Base-by-base conservation (phyloP, 2,329 filamentous ascomycete species). In the Fusarium papillatum region DNA sequence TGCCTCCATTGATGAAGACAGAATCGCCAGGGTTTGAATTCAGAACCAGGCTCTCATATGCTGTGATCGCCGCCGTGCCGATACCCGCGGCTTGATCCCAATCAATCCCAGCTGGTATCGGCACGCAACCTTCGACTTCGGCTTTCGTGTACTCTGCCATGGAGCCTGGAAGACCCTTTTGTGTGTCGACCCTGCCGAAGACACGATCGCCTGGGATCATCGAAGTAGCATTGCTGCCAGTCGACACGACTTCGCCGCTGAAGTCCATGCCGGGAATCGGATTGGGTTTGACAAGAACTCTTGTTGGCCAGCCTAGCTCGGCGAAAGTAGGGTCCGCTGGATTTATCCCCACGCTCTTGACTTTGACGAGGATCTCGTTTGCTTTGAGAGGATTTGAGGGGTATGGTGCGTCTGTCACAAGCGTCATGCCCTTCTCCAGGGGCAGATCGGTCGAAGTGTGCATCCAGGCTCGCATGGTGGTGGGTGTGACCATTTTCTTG, bases 401-500 rank as follows among this genome's bases (percentile, higher is more conserved):
- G 41, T 61, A 61, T 2, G 57, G 34, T 26, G 57, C 57, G 11
- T 61, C 57, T 43, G 11, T 19, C n/a, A 61, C n/a, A 41, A 61
- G 57, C n/a, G 57, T 43, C 57, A 43, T 61, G 22, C 57, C 57
- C 34, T 61, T 61, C 22, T 61, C 57, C 19, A 61, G 36, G 31
- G 57, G 57, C 22, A 61, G 57, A 39, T 61, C 38, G 34, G 57
- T 61, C 11, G 57, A 61, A 26, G 57, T 61, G 36, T 61, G 57
- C 57, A 41, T 61, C 57, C 57, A 61, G 17, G 57, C 57, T 38
- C 57, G 57, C 57, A 61, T 61, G 22, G 36, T 61, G 11, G 8
- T 61, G 17, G n/a, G 36, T 61, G 57, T 61, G 4, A 36, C 57
- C 57, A 36, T 61, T 36, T 29, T 61, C 22, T 50, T 26, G 46